Base-by-base conservation (phyloP, 2,329 filamentous ascomycete species). In the Aspergillus sp. region DNA sequence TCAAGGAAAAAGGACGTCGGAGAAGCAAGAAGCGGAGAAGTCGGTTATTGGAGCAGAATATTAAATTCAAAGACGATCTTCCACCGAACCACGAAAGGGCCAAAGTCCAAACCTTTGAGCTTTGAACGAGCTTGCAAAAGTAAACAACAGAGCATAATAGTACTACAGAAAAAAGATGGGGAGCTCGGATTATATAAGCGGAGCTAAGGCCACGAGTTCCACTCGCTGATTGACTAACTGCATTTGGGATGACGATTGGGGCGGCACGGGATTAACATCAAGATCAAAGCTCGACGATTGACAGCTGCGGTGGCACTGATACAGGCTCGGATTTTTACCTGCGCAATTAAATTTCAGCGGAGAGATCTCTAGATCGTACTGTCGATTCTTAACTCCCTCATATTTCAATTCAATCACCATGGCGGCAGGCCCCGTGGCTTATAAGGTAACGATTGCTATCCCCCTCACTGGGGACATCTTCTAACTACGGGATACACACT, bases 351-450 rank as follows among this genome's bases (percentile, higher is more conserved):
- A 23, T 31, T 31, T 19, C n/a, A n/a, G 11, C 27, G 15, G 39
- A 27, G 17, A 5, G 19, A 17, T 19, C 19, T 12, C 15, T 23
- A 14, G 27, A 8, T 6, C 7, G n/a, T 2, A 9, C 35, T 4
- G 17, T 15, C 11, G 15, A 17, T 27, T 25, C 8, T 15, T 15
- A 12, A 17, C 45, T 41, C 33, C 37, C 25, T 35, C 50, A 6
- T 27, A 11, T 35, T 35, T 51, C 27, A 31, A 8, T 12, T 44
- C 40, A 15, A 59, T 37, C 59, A 75, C 44, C 45, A 89, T 89
- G 86, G 82, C 85, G 86, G 82, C 85, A 65, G 78, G 84, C 57
- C 73, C 85, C 61, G 79, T 83, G 49, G 57, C 70, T 65, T 87
- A 85, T 76, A 86, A 86, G 73, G 76, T 78, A 73, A 52, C 41